These are phyloP conservation scores for Arctium minus DNA, from an alignment of 129 eudicot genomes.

Conservation along the genomic window DNA sequence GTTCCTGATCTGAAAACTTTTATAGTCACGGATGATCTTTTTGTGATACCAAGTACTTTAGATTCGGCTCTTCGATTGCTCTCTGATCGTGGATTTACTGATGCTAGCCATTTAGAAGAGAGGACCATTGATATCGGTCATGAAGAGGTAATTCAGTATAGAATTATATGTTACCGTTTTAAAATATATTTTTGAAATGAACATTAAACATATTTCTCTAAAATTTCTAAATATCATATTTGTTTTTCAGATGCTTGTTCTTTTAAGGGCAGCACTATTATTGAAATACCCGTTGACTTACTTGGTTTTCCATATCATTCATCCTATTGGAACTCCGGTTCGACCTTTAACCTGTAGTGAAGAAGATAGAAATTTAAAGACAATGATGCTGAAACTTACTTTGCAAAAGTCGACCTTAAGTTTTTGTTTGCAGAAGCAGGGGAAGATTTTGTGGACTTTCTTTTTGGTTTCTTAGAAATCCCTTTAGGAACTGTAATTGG, in stretches of 20 bases:
- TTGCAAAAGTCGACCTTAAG: constrained; percentile 14
- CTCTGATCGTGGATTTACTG: constrained; percentile 13
- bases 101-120: constrained; percentile 4
- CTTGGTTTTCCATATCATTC: no score
- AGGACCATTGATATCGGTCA: not conserved
- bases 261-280: not conserved
- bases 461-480: no score
- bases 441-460: no score
- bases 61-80: not conserved
- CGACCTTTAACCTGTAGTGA: not conserved
- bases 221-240: not conserved
- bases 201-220: not conserved
- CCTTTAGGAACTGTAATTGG: no score
- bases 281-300: no score
- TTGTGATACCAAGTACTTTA: not conserved
- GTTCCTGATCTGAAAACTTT: not conserved
- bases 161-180: no score
- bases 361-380: not conserved
- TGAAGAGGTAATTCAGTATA: constrained; percentile 2
- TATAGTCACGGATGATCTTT: constrained; percentile 23
- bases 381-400: not conserved
- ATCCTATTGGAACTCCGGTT: not conserved
- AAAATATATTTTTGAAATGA: not conserved
- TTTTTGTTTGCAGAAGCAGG: constrained; percentile 16
- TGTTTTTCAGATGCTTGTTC: not conserved